A percentile compares a stretch with the other conserved stretches of the same genome.
These are phyloP conservation scores for Cryphonectria naterciae DNA, from an alignment of 2,329 filamentous ascomycete species.

Conservation along the genomic window DNA sequence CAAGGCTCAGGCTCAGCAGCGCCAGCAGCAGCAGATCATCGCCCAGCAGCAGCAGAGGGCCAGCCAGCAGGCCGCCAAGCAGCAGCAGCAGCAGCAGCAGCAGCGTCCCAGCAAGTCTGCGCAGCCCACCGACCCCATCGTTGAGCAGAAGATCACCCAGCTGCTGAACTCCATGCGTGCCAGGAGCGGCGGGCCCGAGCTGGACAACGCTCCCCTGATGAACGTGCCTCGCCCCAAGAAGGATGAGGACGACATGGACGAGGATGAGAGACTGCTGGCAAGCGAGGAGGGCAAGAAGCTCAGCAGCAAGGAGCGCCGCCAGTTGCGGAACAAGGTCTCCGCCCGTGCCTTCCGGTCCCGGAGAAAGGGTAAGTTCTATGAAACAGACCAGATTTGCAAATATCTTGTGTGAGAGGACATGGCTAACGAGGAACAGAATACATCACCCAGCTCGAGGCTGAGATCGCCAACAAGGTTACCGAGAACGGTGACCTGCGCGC, in stretches of 20 bases:
- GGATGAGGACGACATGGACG: conserved; percentile 98
- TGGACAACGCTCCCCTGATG: conserved; percentile 53
- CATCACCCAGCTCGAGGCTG: conserved; percentile 89
- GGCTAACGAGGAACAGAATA: conserved; percentile 78
- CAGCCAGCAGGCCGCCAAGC: conserved; percentile 38
- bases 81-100: conserved; percentile 39
- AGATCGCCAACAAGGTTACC: conserved; percentile 81
- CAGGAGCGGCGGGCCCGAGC: conserved; percentile 61
- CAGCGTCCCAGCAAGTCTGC: conserved; percentile 52
- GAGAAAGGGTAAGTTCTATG: conserved; percentile 78
- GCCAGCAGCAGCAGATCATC: conserved; percentile 66
- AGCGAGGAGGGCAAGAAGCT: conserved; percentile 99
- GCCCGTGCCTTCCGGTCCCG: conserved; percentile 96
- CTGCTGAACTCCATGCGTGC: conserved; percentile 90
- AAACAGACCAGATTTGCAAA: neutral
- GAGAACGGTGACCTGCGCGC: conserved; percentile 80
- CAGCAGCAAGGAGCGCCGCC: conserved; percentile 94
- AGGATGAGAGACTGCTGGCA: conserved; percentile 86
- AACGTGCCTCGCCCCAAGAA: conserved; percentile 80
- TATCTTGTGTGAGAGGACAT: neutral
- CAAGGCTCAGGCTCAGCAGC: conserved; percentile 72
- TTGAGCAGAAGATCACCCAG: conserved; percentile 93
- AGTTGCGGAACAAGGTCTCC: conserved; percentile 98
- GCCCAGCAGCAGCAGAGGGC: conserved; percentile 58
- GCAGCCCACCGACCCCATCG: conserved; percentile 67